Base-by-base conservation (phyloP, 352 stramenopile species). In the Globisporangium irregulare region DNA sequence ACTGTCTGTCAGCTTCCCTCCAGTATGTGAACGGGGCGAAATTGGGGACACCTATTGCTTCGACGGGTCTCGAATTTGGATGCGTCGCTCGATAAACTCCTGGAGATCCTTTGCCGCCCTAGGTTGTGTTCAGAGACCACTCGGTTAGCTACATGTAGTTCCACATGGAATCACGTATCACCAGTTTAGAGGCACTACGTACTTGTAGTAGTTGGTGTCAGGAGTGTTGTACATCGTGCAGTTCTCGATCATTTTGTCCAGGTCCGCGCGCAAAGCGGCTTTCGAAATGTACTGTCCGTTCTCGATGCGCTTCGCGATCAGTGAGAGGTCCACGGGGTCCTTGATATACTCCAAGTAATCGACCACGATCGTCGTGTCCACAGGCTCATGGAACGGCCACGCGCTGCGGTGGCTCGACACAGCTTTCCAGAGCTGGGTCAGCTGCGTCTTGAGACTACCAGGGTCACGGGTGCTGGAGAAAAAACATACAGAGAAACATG, bases 321-420 rank as follows among this genome's bases (percentile, higher is more conserved):
- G 72, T 66, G 89, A 79, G 36, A 96, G 76, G 61, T 95, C 88
- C n/a, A 99, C 96, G 0, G 97, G 97, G 36, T 98, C 87, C 69
- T 97, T 98, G 62, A 99, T 97, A 64, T 98, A 88, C 24, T 98
- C 91, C 34, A 99, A 75, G 82, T 99, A 99, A 82, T 99, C 97
- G 9, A 95, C 83, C 2, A 99, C 97, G 59, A 98, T 86, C 54
- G 73, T 91, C 38, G 87, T 97, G 77, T 99, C 90, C 9, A 99
- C 98, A 0, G 98, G 97, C 70, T 99, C 96, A 38, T 97, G 91
- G 75, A 99, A 99, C 9, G 96, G 96, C 98, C 97, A 99, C 32
- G 97, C 87, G 67, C 95, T 98, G 46, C 97, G 91, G 73, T 99
- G 95, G 66, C 92, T 97, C 51, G 92, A 92, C 14, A 99, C 80